Evolutionary conservation across 805 yeast genomes (phyloP).

Genomic region (Barnettozyma botsteinii): DNA sequence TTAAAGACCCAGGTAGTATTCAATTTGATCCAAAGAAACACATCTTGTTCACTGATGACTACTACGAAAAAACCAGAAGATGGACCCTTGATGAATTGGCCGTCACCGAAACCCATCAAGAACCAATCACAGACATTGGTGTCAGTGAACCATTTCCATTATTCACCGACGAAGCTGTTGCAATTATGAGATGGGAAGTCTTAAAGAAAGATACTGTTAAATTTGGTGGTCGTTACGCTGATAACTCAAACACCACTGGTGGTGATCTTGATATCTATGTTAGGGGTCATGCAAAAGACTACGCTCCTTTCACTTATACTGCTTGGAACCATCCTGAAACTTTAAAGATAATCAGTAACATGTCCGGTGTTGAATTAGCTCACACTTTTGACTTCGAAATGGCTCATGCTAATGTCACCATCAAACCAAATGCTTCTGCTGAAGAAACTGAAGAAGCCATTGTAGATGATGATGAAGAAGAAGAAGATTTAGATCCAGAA

Average conservation of each 20-base stretch:
- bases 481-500: constrained; percentile 8
- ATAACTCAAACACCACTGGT: constrained; percentile 33
- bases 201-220: constrained; percentile 41
- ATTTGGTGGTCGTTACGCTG: constrained; percentile 38
- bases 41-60: constrained; percentile 33
- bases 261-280: constrained; percentile 42
- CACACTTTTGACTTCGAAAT: constrained; percentile 43
- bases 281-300: constrained; percentile 43
- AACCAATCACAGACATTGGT: constrained; percentile 49
- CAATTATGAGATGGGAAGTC: constrained; percentile 52
- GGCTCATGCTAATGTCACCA: constrained; percentile 46
- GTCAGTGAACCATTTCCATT: constrained; percentile 56
- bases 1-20: constrained; percentile 20
- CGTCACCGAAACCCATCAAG: constrained; percentile 29
- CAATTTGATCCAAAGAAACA: constrained; percentile 35
- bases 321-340: constrained; percentile 61
- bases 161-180: constrained; percentile 54
- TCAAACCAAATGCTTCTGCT: constrained; percentile 27
- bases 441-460: constrained; percentile 7
- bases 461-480: constrained; percentile 4
- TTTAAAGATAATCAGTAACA: constrained; percentile 44
- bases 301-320: constrained; percentile 45
- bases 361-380: constrained; percentile 38
- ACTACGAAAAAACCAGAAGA: constrained; percentile 31
- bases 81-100: constrained; percentile 47